Percentiles rank a stretch among this genome's conserved stretches.
phyloP scores from a whole-genome alignment of 768 basidiomycete species.

The Sporobolomyces roseus region DNA sequence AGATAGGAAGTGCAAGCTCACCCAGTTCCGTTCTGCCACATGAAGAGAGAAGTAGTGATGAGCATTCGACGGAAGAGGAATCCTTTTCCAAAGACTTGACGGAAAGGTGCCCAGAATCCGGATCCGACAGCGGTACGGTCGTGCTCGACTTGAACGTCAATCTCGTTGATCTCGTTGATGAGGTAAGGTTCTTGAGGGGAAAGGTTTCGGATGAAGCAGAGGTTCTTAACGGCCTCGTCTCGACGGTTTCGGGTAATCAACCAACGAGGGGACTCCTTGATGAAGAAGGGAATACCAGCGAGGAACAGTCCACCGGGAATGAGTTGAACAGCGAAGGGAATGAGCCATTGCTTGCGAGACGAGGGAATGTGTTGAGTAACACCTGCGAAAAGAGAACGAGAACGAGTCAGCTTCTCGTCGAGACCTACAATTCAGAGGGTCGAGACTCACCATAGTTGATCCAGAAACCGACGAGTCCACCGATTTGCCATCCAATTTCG shows the following conservation, averaged over 20 bases:
- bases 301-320: conserved; percentile 45
- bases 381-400: conserved; percentile 10
- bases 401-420: neutral
- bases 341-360: conserved; percentile 51
- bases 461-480: conserved; percentile 53
- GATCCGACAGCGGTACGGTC: conserved; percentile 33
- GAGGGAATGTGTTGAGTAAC: conserved; percentile 45
- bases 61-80: conserved; percentile 48
- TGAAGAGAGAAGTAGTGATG: conserved; percentile 52
- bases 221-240: conserved; percentile 46
- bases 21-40: conserved; percentile 54
- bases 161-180: conserved; percentile 36
- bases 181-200: conserved; percentile 36
- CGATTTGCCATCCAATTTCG: conserved; percentile 56
- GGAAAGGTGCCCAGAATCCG: conserved; percentile 39
- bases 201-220: conserved; percentile 47
- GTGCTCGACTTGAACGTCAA: conserved; percentile 36
- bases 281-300: conserved; percentile 47
- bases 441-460: conserved; percentile 34
- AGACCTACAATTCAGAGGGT: neutral
- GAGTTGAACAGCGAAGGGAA: conserved; percentile 49
- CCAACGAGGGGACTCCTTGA: conserved; percentile 49
- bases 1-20: conserved; percentile 47
- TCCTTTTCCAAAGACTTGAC: conserved; percentile 27
- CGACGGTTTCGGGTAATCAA: conserved; percentile 42